Conservation (phyloP, 768 basidiomycete species). For the Leccinellum albellum region DNA sequence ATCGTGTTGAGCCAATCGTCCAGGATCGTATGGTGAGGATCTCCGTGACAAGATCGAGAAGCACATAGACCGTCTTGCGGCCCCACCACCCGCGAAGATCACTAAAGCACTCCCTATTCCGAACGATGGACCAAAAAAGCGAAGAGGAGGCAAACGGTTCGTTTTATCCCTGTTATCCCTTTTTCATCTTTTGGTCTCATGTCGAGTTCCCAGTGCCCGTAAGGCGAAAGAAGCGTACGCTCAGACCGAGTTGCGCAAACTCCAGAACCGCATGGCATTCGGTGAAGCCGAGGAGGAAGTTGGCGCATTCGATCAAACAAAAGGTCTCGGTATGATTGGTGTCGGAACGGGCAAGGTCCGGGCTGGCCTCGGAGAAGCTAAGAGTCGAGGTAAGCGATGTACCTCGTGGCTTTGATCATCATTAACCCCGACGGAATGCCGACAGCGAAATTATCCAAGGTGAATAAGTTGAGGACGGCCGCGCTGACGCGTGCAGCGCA, state of each 20-base stretch:
- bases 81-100: constrained; percentile 92
- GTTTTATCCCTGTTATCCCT: constrained; percentile 16
- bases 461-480: constrained; percentile 86
- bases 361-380: constrained; percentile 81
- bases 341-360: constrained; percentile 83
- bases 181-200: background rate
- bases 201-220: constrained; percentile 58
- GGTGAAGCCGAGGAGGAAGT: constrained; percentile 95
- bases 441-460: constrained; percentile 92
- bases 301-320: constrained; percentile 95
- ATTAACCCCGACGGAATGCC: constrained; percentile 1
- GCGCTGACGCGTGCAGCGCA: constrained; percentile 77
- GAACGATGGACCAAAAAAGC: constrained; percentile 92
- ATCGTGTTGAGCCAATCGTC: background rate
- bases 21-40: constrained; percentile 76
- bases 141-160: constrained; percentile 91
- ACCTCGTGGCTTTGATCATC: background rate
- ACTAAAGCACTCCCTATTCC: constrained; percentile 92
- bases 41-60: constrained; percentile 89
- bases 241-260: constrained; percentile 92
- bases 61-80: constrained; percentile 85
- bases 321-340: constrained; percentile 97
- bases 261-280: constrained; percentile 96
- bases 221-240: constrained; percentile 99
- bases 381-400: constrained; percentile 72